Evolutionary conservation across 768 basidiomycete species (phyloP).

Genomic region (Amanita muscaria): DNA sequence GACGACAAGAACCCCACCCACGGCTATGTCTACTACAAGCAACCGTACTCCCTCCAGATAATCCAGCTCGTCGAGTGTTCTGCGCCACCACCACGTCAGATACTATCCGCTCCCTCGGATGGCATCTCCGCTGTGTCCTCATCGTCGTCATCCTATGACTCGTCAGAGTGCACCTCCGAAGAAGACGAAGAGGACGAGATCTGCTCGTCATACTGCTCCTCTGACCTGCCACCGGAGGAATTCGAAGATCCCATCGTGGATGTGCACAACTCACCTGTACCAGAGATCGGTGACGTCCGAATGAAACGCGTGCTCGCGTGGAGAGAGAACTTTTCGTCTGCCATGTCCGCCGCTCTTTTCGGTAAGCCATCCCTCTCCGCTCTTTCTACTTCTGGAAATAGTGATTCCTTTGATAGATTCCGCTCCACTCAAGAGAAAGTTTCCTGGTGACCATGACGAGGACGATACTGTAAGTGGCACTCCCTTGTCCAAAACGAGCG

Average conservation of each 20-base stretch:
- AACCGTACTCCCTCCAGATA: conserved; percentile 49
- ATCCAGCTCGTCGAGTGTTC: conserved; percentile 68
- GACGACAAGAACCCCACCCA: conserved; percentile 25
- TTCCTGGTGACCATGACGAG: conserved; percentile 35
- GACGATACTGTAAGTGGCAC: conserved; percentile 30
- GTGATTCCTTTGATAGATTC: too few relatives aligned
- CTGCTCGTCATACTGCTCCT: conserved; percentile 67
- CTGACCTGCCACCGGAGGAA: conserved; percentile 37
- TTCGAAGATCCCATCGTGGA: conserved; percentile 16
- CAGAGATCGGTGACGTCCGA: conserved; percentile 44
- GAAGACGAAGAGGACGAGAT: conserved; percentile 31
- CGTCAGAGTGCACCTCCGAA: conserved; percentile 18
- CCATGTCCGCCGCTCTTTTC: conserved; percentile 29
- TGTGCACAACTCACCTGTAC: conserved; percentile 20
- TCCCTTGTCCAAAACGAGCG: background rate
- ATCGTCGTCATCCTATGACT: conserved; percentile 30
- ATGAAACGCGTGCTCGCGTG: conserved; percentile 66
- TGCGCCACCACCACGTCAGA: conserved; percentile 44
- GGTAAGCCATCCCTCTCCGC: conserved; percentile 24
- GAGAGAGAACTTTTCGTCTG: conserved; percentile 50
- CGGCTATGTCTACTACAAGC: conserved; percentile 37
- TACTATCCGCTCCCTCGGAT: conserved; percentile 31
- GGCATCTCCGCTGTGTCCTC: conserved; percentile 28
- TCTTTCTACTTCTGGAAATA: too few relatives aligned
- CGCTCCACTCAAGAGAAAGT: conserved; percentile 42